Evolutionary conservation across 306 rosid species (phyloP).

Genomic region (Vigna hirtella): DNA sequence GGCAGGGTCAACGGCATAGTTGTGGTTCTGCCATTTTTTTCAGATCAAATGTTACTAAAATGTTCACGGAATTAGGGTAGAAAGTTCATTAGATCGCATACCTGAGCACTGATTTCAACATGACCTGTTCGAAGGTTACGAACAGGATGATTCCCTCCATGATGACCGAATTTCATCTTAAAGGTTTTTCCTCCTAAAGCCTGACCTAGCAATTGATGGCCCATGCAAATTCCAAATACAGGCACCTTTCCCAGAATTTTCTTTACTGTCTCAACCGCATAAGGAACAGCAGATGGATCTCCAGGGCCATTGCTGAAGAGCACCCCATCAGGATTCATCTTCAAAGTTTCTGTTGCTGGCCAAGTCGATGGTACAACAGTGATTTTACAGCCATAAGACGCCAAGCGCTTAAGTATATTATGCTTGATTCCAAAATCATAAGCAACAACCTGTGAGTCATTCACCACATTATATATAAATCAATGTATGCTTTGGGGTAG

Average conservation of each 20-base stretch:
- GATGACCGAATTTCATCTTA: constrained; percentile 98
- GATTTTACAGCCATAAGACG: constrained; percentile 88
- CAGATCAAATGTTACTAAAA: too few species aligned
- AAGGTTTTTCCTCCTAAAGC: constrained; percentile 95
- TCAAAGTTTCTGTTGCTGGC: constrained; percentile 84
- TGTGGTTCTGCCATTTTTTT: constrained; percentile 73
- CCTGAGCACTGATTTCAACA: constrained; percentile 98
- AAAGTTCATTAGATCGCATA: constrained; percentile 32
- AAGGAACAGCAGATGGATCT: constrained; percentile 95
- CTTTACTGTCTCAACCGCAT: constrained; percentile 91
- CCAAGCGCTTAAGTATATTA: constrained; percentile 86
- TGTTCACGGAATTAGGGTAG: too few species aligned
- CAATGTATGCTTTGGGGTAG: too few species aligned
- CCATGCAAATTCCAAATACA: constrained; percentile 99
- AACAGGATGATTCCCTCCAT: constrained; percentile 98
- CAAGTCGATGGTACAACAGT: constrained; percentile 92
- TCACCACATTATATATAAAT: background rate
- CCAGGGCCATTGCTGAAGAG: constrained; percentile 98
- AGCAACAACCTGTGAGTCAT: constrained; percentile 74
- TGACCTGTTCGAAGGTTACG: constrained; percentile 71
- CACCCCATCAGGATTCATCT: constrained; percentile 87
- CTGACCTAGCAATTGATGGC: constrained; percentile 94
- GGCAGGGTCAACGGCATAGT: constrained; percentile 83
- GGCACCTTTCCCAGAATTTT: constrained; percentile 84
- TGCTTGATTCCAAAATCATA: constrained; percentile 97